A percentile compares a stretch with the other conserved stretches of the same genome.
phyloP scores from a whole-genome alignment of 2,329 filamentous ascomycete species.

The Colletotrichum filicis region DNA sequence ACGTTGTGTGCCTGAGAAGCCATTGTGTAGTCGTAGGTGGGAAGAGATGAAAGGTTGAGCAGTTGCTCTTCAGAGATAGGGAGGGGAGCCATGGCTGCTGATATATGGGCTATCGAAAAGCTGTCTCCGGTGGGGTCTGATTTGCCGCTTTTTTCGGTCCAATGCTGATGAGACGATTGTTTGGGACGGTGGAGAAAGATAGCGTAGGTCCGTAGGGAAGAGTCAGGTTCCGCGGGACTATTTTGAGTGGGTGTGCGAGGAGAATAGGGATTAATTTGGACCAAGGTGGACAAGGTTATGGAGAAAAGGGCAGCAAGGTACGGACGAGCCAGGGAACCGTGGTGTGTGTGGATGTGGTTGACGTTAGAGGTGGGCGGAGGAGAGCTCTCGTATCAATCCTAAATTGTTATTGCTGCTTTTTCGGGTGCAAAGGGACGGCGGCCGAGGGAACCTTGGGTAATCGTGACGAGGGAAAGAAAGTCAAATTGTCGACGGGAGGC shows the following conservation, averaged over 20 bases:
- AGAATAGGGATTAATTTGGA: background rate
- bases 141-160: conserved; percentile 18
- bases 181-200: conserved; percentile 25
- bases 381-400: background rate
- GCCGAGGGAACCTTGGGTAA: background rate
- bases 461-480: background rate
- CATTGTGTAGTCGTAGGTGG: conserved; percentile 33
- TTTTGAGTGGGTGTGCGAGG: background rate
- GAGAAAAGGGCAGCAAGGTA: conserved; percentile 7
- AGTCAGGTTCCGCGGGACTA: conserved; percentile 9
- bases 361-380: background rate
- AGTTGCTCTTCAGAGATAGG: conserved; percentile 35
- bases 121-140: conserved; percentile 16
- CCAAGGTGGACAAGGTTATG: background rate
- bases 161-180: conserved; percentile 27
- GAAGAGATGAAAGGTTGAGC: conserved; percentile 38
- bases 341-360: background rate
- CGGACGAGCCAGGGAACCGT: background rate
- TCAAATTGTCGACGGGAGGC: background rate
- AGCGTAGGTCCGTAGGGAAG: conserved; percentile 5
- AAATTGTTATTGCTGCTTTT: background rate
- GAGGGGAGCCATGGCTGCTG: conserved; percentile 28
- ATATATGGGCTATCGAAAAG: background rate
- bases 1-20: conserved; percentile 5
- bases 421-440: background rate